These are phyloP conservation scores for Elaeis guineensis DNA, from an alignment of 176 grass and related monocot species.

Conservation along the genomic window DNA sequence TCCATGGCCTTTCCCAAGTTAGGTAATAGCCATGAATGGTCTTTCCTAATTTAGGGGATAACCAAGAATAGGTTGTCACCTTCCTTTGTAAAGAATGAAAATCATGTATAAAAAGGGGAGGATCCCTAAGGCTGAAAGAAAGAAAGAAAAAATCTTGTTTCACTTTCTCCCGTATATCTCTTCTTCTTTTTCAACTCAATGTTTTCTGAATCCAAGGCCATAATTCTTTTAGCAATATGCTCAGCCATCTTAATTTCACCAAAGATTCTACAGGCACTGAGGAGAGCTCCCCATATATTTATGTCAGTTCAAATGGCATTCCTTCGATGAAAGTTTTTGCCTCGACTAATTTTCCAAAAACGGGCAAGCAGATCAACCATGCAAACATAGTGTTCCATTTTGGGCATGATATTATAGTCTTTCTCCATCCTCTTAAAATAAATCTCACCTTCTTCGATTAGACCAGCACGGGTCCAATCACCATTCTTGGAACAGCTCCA, in stretches of 20 bases:
- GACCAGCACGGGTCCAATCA: background rate
- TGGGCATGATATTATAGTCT: background rate
- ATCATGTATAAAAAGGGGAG: too few species aligned
- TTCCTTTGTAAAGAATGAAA: too few species aligned
- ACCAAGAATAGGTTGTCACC: too few species aligned
- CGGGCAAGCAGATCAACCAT: background rate
- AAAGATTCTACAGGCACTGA: conserved; percentile 5
- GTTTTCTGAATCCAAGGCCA: background rate
- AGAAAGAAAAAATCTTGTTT: too few species aligned
- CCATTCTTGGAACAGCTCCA: background rate
- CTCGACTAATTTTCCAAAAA: background rate
- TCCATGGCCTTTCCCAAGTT: too few species aligned
- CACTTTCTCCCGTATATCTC: too few species aligned
- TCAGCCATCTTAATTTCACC: background rate
- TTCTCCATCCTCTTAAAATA: conserved; percentile 1
- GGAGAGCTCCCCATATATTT: background rate
- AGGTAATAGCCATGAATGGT: too few species aligned
- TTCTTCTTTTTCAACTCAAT: too few species aligned
- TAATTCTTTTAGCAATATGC: background rate
- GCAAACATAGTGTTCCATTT: conserved; percentile 1
- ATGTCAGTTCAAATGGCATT: background rate
- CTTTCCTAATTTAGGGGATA: too few species aligned
- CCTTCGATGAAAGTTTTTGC: background rate
- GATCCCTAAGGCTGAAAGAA: too few species aligned
- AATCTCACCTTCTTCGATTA: background rate